These are phyloP conservation scores for Torulaspora maleeae DNA, from an alignment of 805 yeast species.

Conservation along the genomic window DNA sequence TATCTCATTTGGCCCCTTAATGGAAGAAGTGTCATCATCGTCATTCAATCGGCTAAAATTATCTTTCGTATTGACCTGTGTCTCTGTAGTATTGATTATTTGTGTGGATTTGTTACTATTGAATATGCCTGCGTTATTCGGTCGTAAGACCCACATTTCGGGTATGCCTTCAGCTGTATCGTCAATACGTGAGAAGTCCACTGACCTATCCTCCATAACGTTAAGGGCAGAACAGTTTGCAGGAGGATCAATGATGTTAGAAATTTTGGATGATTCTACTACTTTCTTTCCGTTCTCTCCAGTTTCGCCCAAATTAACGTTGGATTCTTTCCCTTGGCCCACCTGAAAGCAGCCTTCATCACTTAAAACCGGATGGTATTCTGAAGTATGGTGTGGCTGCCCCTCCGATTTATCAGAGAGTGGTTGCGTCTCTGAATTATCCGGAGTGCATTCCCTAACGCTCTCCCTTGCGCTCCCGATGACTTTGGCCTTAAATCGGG, in stretches of 20 bases:
- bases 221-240: background rate
- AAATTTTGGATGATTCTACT: background rate
- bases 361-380: background rate
- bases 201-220: constrained; percentile 1
- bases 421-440: background rate
- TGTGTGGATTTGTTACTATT: constrained; percentile 22
- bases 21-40: background rate
- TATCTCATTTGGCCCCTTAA: background rate
- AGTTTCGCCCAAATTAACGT: background rate
- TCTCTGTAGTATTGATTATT: constrained; percentile 13
- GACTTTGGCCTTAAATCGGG: background rate
- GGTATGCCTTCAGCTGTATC: constrained; percentile 20
- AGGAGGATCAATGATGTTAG: background rate
- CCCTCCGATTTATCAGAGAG: background rate
- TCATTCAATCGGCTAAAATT: background rate
- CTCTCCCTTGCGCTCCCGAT: background rate
- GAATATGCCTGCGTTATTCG: constrained; percentile 4
- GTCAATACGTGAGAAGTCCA: constrained; percentile 13
- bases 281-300: background rate
- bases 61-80: constrained; percentile 11
- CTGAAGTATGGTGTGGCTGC: too few relatives aligned
- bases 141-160: constrained; percentile 17
- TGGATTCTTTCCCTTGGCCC: background rate
- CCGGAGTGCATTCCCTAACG: background rate
- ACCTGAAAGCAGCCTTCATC: background rate